Evolutionary conservation across 2,329 filamentous ascomycete species (phyloP).

Genomic region (Ampelomyces quisqualis): DNA sequence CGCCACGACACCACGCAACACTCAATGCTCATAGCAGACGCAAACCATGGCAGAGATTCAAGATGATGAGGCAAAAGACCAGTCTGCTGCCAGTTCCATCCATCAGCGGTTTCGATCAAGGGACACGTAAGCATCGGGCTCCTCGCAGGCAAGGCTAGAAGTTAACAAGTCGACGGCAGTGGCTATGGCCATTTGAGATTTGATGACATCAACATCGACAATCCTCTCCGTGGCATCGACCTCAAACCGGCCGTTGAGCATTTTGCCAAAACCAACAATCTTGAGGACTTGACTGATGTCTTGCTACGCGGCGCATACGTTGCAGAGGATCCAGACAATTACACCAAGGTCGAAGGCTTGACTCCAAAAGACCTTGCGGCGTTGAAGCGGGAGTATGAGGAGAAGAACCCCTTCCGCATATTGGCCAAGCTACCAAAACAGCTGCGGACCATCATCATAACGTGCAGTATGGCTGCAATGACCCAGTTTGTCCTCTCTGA

Average conservation of each 20-base stretch:
- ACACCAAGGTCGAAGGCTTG: neutral
- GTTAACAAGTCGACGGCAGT: neutral
- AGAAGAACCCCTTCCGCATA: neutral
- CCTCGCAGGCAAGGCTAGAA: neutral
- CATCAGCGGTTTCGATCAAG: too few relatives aligned
- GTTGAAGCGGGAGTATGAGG: neutral
- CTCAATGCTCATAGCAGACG: too few relatives aligned
- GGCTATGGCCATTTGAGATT: neutral
- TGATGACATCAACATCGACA: neutral
- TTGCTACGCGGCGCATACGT: neutral
- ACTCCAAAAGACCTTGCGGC: neutral
- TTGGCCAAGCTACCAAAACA: neutral
- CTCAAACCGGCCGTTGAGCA: neutral
- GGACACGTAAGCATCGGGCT: neutral
- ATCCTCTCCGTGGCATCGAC: neutral
- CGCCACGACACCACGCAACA: too few relatives aligned
- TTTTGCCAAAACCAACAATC: neutral
- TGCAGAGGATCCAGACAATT: neutral
- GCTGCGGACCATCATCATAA: neutral
- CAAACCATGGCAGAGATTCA: too few relatives aligned
- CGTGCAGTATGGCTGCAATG: neutral
- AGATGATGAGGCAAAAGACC: too few relatives aligned
- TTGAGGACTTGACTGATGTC: neutral
- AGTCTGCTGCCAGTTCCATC: too few relatives aligned
- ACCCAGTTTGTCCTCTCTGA: neutral